phyloP scores from a whole-genome alignment of 257 asterid species.

The Scutellaria barbata region DNA sequence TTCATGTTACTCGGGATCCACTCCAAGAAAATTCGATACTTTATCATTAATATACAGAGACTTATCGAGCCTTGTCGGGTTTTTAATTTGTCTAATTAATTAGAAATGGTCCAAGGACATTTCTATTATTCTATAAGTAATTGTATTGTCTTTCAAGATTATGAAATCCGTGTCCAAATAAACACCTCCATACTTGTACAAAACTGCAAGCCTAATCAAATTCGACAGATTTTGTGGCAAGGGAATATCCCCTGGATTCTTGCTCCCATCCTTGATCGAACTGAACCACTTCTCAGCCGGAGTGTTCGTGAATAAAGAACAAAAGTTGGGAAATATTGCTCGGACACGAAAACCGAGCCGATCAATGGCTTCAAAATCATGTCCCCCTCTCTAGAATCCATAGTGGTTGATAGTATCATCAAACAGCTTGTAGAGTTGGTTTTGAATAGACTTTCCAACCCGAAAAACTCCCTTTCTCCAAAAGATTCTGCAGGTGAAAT shows the following conservation, averaged over 20 bases:
- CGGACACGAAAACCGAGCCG: constrained; percentile 46
- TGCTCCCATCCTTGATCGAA: constrained; percentile 54
- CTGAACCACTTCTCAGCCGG: constrained; percentile 59
- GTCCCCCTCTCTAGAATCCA: constrained; percentile 58
- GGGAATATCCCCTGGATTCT: constrained; percentile 60
- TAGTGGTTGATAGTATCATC: constrained; percentile 54
- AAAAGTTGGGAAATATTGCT: constrained; percentile 50
- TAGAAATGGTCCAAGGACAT: too few relatives aligned
- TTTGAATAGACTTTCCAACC: constrained; percentile 57
- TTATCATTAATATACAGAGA: too few relatives aligned
- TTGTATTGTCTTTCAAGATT: constrained; percentile 45
- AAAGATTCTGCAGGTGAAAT: constrained; percentile 41
- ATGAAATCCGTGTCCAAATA: constrained; percentile 72
- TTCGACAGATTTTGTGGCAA: constrained; percentile 67
- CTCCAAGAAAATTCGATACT: too few relatives aligned
- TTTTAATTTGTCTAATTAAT: too few relatives aligned
- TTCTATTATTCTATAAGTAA: too few relatives aligned
- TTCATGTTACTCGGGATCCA: too few relatives aligned
- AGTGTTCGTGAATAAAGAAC: constrained; percentile 48
- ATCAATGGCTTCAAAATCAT: constrained; percentile 48
- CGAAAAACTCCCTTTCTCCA: constrained; percentile 50
- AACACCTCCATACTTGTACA: constrained; percentile 72
- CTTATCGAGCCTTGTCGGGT: too few relatives aligned
- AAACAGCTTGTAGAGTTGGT: constrained; percentile 57
- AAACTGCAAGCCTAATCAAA: constrained; percentile 61